Base-by-base conservation (phyloP, 169 alveolate genomes). In the Plasmodium vivax region DNA sequence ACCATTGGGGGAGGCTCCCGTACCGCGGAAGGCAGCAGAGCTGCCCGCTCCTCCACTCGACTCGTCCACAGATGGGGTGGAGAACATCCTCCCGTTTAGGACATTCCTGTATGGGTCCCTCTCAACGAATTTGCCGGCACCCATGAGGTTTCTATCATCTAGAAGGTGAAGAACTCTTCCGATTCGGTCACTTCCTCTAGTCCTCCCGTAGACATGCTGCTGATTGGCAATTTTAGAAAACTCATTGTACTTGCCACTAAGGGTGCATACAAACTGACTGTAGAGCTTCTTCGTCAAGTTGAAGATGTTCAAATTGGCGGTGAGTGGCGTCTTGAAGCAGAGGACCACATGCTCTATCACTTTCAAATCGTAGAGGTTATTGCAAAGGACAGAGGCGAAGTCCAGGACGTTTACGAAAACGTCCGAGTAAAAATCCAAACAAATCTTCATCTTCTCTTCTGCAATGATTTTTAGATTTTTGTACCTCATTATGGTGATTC, bases 381-480 rank as follows among this genome's bases (percentile, higher is more conserved):
- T 92, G 72, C 95, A 92, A 8, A 92, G 14, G 32, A 92, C 92
- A 8, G 95, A 38, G n/a, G 95, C 95, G 71, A 92, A 92, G 72
- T 92, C 95, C n/a, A 92, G 19, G 2, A 92, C 81, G 43, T 92
- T 83, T 0, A 92, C 95, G 82, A 92, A 92, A 3, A 92, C 43
- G 58, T 92, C 95, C 5, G 95, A 92, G 27, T 92, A 92, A 82
- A 92, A 92, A 68, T 92, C 95, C 4, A 92, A 32, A 27, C 95
- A 92, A 1, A 92, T 82, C 82, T 54, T 92, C 92, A 92, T 82
- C 47, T 92, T 92, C 38, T 92, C 95, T 71, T 92, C 95, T 5
- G 92, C 92, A 8, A 92, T 51, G 3, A 92, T 45, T 82, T 92
- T 92, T 82, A 92, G 82, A 92, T 73, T 82, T 58, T 74, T 71